Conservation (phyloP, 2,329 filamentous ascomycete genomes). For the Dactylella cylindrospora region DNA sequence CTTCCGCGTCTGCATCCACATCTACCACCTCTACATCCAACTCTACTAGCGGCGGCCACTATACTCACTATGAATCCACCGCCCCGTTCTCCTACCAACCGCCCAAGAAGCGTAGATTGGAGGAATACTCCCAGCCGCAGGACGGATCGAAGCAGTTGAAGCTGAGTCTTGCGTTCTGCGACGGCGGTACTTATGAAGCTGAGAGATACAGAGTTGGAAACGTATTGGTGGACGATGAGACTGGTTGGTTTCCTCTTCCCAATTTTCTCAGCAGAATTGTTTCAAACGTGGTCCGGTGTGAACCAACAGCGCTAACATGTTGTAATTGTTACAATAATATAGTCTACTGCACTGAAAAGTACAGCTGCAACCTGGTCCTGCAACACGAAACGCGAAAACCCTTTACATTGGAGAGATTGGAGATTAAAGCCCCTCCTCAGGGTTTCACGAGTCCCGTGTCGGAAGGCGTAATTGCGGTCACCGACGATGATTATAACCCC, state of each 20-base stretch:
- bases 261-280: too few species aligned
- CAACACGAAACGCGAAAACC: constrained; percentile 35
- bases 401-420: constrained; percentile 37
- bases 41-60: too few species aligned
- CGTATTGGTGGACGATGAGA: constrained; percentile 30
- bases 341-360: constrained; percentile 41
- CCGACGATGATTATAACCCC: constrained; percentile 25
- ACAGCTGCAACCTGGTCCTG: constrained; percentile 38
- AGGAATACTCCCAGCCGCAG: constrained; percentile 38
- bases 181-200: constrained; percentile 33
- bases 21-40: neutral
- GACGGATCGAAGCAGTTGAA: constrained; percentile 11
- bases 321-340: neutral
- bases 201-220: constrained; percentile 29
- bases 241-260: constrained; percentile 14
- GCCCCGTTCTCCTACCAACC: constrained; percentile 33
- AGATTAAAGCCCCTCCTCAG: constrained; percentile 34
- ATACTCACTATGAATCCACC: too few species aligned
- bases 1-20: constrained; percentile 7
- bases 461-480: constrained; percentile 37
- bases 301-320: too few species aligned
- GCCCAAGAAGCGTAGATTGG: constrained; percentile 33
- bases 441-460: constrained; percentile 35
- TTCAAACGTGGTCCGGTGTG: too few species aligned
- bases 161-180: constrained; percentile 25